Base-by-base conservation (phyloP, 306 rosid genomes). In the Pyrus betulifolia region DNA sequence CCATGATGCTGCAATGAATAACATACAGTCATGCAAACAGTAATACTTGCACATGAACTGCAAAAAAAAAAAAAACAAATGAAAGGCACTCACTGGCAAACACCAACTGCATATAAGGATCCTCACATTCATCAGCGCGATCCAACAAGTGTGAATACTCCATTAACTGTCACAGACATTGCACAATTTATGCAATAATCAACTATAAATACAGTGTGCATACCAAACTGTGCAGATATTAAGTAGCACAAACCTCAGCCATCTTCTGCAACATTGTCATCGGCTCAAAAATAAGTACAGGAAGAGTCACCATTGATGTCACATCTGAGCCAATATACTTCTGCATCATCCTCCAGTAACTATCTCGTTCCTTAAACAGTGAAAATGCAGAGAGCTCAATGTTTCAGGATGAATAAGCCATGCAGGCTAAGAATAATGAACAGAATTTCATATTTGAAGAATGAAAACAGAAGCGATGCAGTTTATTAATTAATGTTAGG, bases 301-400 rank as follows among this genome's bases (percentile, higher is more conserved):
- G 98, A 42, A 93, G 89, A 12, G 94, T 93, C 79, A 91, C 97
- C 92, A 93, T 83, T 65, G 98, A 93, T 51, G 97, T 91, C 70
- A 91, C 60, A 76, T 93, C 98, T 17, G 94, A 83, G 4, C 98
- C 97, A 57, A 93, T 85, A 76, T 93, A 91, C 71, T 90, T 84
- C 27, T 90, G 97, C 98, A 93, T 93, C 98, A 90, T 90, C 92
- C 90, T 91, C 97, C 94, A 93, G 87, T 90, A 93, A 85, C 97
- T 71, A 71, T 93, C 98, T 67, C 97, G 91, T 74, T 93, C 98
- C 98, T 91, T 81, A 52, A 5, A 51, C 71, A 72, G 13, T 28
- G 7, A 54, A 25, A 40, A 40, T 54, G 71, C 44, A 65, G 44
- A 70, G 42, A 52, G 33, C 72, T 71, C 72, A 83, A 13, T 63